Base-by-base conservation (phyloP, 2,329 filamentous ascomycete genomes). In the Mycosphaerella sp. region DNA sequence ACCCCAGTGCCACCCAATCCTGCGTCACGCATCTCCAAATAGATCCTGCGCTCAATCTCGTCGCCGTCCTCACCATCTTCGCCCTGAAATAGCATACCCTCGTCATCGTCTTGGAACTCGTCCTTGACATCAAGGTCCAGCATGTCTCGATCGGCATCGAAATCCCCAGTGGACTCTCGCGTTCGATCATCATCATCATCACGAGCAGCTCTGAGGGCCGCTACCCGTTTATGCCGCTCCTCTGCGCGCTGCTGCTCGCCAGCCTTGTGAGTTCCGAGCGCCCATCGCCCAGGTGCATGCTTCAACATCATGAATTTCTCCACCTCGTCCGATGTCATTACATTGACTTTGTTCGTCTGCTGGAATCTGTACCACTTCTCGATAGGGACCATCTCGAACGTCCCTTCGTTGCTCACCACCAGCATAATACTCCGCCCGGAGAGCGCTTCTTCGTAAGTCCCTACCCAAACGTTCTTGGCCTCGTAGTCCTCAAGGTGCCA, bases 401-500 rank as follows among this genome's bases (percentile, higher is more conserved):
- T 81, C 1, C 77, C 76, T 8, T 81, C 78, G 34, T 82, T 79
- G 30, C 89, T 85, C 39, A 88, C 78, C 35, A 91, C 79, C 48
- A 94, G 85, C 58, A 94, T 85, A 44, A 89, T 87, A 45, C 87
- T 84, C 1, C 75, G 77, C 62, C 91, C 85, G 0, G 91, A 95
- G 34, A 97, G 78, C 14, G 89, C 87, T 21, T 86, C 86, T 62
- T 97, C 87, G 62, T 97, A 96, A 50, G 84, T 86, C 40, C 90
- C 93, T 30, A 93, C 84, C 89, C 90, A 97, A 2, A 87, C 86
- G 62, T 95, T 91, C 68, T 91, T 95, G 58, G 89, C 89, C 64
- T 98, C 91, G 36, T 90, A 94, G 68, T 98, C 93, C 67, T 98
- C 93, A 32, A 98, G 71, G 67, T 96, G 90, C 93, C 93, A 98